Base-by-base conservation (phyloP, 345 rosid species). In the Dipteronia sinensis region DNA sequence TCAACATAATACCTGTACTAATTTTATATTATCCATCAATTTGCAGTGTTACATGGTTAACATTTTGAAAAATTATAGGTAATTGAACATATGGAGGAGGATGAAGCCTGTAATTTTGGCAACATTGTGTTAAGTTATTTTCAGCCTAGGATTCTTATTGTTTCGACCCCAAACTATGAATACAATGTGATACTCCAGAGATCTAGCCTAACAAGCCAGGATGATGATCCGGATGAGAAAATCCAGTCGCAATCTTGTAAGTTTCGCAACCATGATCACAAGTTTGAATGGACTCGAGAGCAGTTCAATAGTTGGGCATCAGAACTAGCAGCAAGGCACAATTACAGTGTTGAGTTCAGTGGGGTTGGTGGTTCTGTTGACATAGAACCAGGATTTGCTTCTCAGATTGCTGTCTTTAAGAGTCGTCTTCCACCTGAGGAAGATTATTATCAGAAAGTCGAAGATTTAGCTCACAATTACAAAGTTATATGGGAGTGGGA, bases 51-150 rank as follows among this genome's bases (percentile, higher is more conserved):
- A 65, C 7, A 1, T 19, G 42, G 46, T 64, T 76, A 55, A 61
- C 46, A 25, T 27, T 69, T 56, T 68, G 75, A 16, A 40, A 73
- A 70, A 53, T 67, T 80, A 6, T 71, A 93, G 99, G 98, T 96
- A 11, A 96, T 93, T 77, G 99, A 96, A 84, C 98, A 94, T 79
- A 94, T 96, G 92, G 99, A 96, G 85, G 99, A 96, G 82, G 95
- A 92, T 16, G 87, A 91, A 69, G 97, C 98, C 42, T 74, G 75
- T 77, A 34, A 78, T 56, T 96, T 94, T 65, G 99, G 98, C 29
- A 87, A 87, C 17, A 78, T 82, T 3, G 97, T 90, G 75, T 86
- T 92, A 71, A 82, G 89, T 68, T 86, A 72, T 70, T 92, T 96
- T 23, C 73, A 78, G 7, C 99, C 98, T 0, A 89, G 83, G 78